Evolutionary conservation across 176 grass and related monocot species (phyloP).

Genomic region (Poa annua): DNA sequence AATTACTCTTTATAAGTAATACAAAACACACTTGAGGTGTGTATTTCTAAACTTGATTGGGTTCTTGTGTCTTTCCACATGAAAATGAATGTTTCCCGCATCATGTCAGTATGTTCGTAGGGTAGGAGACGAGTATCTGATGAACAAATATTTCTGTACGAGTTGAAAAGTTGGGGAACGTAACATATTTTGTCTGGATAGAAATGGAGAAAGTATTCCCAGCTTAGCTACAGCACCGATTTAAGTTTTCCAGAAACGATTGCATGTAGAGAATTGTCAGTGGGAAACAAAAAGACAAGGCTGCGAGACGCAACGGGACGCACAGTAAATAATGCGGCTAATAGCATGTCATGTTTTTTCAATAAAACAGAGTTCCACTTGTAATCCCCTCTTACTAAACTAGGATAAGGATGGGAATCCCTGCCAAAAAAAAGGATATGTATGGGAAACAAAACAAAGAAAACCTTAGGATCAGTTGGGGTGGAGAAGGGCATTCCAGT

Average conservation of each 20-base stretch:
- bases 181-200: neutral
- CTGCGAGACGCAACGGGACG: constrained; percentile 2
- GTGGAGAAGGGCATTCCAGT: constrained; percentile 93
- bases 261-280: constrained; percentile 12
- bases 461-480: constrained; percentile 88
- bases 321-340: constrained; percentile 10
- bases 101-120: constrained; percentile 1
- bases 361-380: neutral
- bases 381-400: constrained; percentile 27
- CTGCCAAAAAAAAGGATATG: constrained; percentile 3
- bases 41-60: constrained; percentile 2
- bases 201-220: constrained; percentile 9
- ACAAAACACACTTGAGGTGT: constrained; percentile 16
- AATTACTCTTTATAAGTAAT: constrained; percentile 9
- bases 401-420: constrained; percentile 1
- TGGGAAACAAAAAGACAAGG: neutral
- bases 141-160: constrained; percentile 13
- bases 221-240: constrained; percentile 5
- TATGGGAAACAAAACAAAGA: constrained; percentile 27
- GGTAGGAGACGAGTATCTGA: neutral
- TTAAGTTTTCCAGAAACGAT: neutral
- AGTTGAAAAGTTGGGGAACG: neutral
- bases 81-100: neutral
- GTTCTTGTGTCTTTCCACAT: constrained; percentile 3
- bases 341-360: constrained; percentile 1